A percentile compares a stretch with the other conserved stretches of the same genome.
phyloP scores from a whole-genome alignment of 257 asterid genomes.

The Primulina tabacum region DNA sequence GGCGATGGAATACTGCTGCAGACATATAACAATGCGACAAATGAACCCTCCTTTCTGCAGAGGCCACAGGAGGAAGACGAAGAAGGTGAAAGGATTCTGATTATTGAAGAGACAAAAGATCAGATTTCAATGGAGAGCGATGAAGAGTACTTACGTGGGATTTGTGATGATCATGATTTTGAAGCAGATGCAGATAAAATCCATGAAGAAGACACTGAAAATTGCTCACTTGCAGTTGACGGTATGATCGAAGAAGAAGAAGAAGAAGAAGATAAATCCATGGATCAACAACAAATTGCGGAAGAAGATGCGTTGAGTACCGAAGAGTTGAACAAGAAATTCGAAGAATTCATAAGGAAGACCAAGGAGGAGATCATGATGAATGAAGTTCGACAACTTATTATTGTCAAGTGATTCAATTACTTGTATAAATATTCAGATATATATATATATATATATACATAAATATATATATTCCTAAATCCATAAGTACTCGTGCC shows the following conservation, averaged over 20 bases:
- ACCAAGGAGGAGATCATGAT: conserved; percentile 42
- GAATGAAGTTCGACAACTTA: conserved; percentile 21
- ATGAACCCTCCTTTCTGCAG: no score
- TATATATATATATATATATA: no score
- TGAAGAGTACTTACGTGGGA: no score
- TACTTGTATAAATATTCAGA: no score
- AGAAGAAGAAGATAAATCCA: neutral
- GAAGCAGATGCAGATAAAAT: neutral
- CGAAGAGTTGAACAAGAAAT: conserved; percentile 40
- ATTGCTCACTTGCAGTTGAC: neutral
- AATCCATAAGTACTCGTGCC: no score
- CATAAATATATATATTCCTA: no score
- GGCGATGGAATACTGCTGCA: neutral
- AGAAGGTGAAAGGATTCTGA: no score
- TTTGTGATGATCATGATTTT: no score
- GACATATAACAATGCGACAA: no score
- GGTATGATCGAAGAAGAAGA: no score
- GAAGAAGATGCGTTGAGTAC: conserved; percentile 27
- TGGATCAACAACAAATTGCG: neutral
- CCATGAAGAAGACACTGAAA: neutral
- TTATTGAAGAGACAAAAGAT: no score
- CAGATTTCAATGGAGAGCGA: neutral
- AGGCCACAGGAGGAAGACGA: no score
- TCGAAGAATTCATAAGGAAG: conserved; percentile 50
- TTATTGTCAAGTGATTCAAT: conserved; percentile 10